Base-by-base conservation (phyloP, 306 rosid species). In the Senna tora region DNA sequence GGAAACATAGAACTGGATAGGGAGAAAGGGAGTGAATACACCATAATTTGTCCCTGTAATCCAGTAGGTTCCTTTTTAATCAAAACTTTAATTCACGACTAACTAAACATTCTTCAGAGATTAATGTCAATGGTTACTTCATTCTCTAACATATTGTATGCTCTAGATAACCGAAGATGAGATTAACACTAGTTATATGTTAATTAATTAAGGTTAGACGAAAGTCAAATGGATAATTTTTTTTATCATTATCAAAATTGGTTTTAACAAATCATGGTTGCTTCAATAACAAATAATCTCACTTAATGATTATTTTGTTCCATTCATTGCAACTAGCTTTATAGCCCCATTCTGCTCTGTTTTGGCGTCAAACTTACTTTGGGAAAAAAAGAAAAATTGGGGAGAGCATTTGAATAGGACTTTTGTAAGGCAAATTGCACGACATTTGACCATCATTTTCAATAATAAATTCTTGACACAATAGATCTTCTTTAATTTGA, bases 51-150 rank as follows among this genome's bases (percentile, higher is more conserved):
- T 57, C 21, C 19, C 32, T 43, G 8, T 17, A 49, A 12, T 43
- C n/a, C 60, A 68, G 69, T 61, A 79, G 76, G 72, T 55, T 61
- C 76, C 55, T 67, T 67, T 74, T 52, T 47, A 50, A 17, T 74
- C 1, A 17, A 69, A 25, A 25, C 30, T 25, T 25, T 14, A 36
- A 53, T 75, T 75, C 59, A 69, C 33, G 45, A 47, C 50, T 36
- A 45, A 69, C 13, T 28, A 63, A 69, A 49, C 56, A 67, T 67
- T 60, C n/a, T 79, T 56, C 21, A 52, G 55, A 25, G 30, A 25
- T 25, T 3, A 25, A 25, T 25, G 30, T 25, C 30, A 25, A 25
- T 25, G 30, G 39, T 36, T 36, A 4, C 39, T 36, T 36, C 39
- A 2, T 36, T 36, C 39, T 4, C 39, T 36, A 36, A 36, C 39